phyloP scores from a whole-genome alignment of 352 stramenopile species.

The Phytophthora constricta region DNA sequence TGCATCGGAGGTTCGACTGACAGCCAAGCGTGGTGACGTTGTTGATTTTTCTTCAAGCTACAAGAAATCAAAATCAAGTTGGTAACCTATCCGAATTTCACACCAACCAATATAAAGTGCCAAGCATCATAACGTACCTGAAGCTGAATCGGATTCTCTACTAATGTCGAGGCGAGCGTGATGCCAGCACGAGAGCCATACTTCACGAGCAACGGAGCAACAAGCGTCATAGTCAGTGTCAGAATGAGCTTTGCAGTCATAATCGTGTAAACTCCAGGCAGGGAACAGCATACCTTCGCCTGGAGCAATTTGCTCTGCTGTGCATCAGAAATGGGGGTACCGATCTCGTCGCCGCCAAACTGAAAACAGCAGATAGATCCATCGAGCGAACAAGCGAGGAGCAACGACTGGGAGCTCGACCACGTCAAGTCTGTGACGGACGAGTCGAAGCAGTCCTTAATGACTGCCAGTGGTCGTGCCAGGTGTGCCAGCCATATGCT shows the following conservation, averaged over 20 bases:
- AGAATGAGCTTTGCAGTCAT: background rate
- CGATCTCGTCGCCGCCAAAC: conserved; percentile 70
- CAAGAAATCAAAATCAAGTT: conserved; percentile 2
- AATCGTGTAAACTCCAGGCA: background rate
- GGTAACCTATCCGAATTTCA: conserved; percentile 5
- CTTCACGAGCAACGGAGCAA: conserved; percentile 34
- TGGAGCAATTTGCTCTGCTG: conserved; percentile 85
- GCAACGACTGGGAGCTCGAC: conserved; percentile 59
- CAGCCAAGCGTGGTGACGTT: conserved; percentile 23
- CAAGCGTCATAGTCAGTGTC: background rate
- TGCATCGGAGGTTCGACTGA: conserved; percentile 13
- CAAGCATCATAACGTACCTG: too few species aligned
- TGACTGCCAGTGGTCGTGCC: conserved; percentile 72
- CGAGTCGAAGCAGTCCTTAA: conserved; percentile 87
- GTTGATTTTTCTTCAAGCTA: conserved; percentile 74
- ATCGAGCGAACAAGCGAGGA: conserved; percentile 81
- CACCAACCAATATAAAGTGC: conserved; percentile 6
- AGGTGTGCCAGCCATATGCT: conserved; percentile 88
- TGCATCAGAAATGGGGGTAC: conserved; percentile 68
- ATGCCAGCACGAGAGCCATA: conserved; percentile 84
- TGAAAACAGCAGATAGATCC: conserved; percentile 88
- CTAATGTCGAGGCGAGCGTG: conserved; percentile 78
- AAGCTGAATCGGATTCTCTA: conserved; percentile 83
- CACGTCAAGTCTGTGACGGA: conserved; percentile 85
- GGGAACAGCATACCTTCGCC: conserved; percentile 62